A percentile compares a stretch with the other conserved stretches of the same genome.
These are phyloP conservation scores for Nematodospora anomalae DNA, from an alignment of 1,139 yeast genomes.

Conservation along the genomic window DNA sequence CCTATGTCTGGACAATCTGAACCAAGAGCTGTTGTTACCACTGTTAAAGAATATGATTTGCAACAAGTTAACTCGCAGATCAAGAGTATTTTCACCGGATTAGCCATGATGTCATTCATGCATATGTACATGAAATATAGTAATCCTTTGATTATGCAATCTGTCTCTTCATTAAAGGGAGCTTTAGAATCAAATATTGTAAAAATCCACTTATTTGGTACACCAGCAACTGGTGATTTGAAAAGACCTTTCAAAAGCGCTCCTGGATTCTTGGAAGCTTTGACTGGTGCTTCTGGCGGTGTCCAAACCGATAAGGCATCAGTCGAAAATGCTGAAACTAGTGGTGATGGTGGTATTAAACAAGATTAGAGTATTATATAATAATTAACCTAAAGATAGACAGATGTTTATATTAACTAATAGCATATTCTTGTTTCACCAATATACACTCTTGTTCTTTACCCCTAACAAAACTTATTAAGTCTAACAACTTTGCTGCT, in stretches of 20 bases:
- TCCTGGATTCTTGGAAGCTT: conserved; percentile 72
- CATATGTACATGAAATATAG: conserved; percentile 97
- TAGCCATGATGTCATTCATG: conserved; percentile 99
- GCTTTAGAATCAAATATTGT: conserved; percentile 92
- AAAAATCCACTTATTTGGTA: conserved; percentile 84
- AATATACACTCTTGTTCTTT: conserved; percentile 62
- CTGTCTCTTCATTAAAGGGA: conserved; percentile 83
- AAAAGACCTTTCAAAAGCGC: conserved; percentile 96
- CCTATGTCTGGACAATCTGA: conserved; percentile 72
- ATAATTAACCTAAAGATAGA: too few relatives aligned
- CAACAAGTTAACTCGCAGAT: conserved; percentile 77
- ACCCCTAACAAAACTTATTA: conserved; percentile 57
- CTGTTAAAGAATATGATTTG: conserved; percentile 92
- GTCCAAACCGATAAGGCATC: conserved; percentile 83
- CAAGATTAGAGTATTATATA: conserved; percentile 57
- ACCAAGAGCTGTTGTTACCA: conserved; percentile 79
- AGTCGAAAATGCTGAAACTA: conserved; percentile 78
- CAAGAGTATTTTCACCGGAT: conserved; percentile 80
- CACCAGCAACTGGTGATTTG: conserved; percentile 84
- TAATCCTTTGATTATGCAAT: conserved; percentile 95
- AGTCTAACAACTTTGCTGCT: conserved; percentile 61
- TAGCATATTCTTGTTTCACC: conserved; percentile 24
- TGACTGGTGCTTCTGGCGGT: conserved; percentile 55
- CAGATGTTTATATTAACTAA: too few relatives aligned
- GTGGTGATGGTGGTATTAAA: conserved; percentile 90